Percentiles rank a stretch among this genome's conserved stretches.
These are phyloP conservation scores for Lactifluus hygrophoroides DNA, from an alignment of 768 basidiomycete species.

Conservation along the genomic window DNA sequence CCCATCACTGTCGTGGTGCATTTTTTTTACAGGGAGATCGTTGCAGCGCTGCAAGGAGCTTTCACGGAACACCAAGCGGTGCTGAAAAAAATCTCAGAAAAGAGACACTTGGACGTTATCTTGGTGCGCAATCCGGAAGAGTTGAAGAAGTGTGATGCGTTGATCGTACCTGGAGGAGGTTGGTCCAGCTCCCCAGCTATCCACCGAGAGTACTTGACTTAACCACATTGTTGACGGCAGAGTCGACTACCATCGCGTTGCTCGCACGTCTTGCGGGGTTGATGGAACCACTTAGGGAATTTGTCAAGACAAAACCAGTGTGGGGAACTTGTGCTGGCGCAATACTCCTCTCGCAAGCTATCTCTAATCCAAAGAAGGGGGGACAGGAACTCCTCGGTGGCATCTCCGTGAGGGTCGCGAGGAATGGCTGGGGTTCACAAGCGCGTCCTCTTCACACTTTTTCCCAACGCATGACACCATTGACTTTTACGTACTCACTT, in stretches of 20 bases:
- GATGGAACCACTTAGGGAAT: conserved; percentile 68
- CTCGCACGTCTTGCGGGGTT: conserved; percentile 67
- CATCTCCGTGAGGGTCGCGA: conserved; percentile 66
- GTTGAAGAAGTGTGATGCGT: conserved; percentile 64
- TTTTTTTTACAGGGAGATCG: neutral
- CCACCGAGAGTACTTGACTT: no score
- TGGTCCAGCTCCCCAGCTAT: conserved; percentile 19
- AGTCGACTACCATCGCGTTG: conserved; percentile 88
- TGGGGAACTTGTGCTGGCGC: conserved; percentile 98
- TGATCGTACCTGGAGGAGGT: conserved; percentile 94
- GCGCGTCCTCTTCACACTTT: conserved; percentile 32
- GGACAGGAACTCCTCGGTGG: conserved; percentile 83
- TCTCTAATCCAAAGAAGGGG: conserved; percentile 73
- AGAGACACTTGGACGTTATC: conserved; percentile 37
- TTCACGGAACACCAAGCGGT: conserved; percentile 79
- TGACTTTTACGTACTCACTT: neutral
- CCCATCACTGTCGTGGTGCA: neutral
- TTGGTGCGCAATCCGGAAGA: conserved; percentile 73
- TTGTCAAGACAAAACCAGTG: conserved; percentile 63
- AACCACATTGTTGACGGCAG: conserved; percentile 36
- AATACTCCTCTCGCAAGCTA: conserved; percentile 69
- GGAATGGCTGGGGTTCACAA: conserved; percentile 95
- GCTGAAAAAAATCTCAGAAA: conserved; percentile 48
- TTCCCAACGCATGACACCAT: neutral
- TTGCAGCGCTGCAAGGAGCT: conserved; percentile 90